phyloP scores from a whole-genome alignment of 2,329 filamentous ascomycete genomes.

The Pestalotiopsis sp. region DNA sequence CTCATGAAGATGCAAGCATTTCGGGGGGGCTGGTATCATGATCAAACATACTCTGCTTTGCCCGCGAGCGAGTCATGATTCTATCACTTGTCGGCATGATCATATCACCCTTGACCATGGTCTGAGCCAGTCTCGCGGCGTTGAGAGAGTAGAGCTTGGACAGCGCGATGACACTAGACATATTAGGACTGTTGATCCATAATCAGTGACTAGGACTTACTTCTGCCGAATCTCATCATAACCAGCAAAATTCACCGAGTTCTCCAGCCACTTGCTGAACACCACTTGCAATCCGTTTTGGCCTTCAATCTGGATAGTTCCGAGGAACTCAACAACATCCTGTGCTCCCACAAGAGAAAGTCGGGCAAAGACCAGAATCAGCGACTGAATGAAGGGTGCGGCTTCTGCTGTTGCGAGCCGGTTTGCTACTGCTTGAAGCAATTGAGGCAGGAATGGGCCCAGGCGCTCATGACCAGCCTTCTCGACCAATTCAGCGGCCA shows the following conservation, averaged over 20 bases:
- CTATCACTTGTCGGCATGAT: conserved; percentile 76
- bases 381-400: conserved; percentile 88
- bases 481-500: conserved; percentile 93
- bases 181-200: conserved; percentile 27
- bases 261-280: conserved; percentile 93
- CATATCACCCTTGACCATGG: conserved; percentile 87
- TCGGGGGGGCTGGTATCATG: conserved; percentile 15
- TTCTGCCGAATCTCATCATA: conserved; percentile 98
- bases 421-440: conserved; percentile 84
- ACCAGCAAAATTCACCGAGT: conserved; percentile 94
- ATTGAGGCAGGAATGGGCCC: conserved; percentile 84
- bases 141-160: conserved; percentile 88
- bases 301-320: conserved; percentile 76
- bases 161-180: conserved; percentile 77
- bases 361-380: conserved; percentile 93
- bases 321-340: conserved; percentile 90
- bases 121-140: conserved; percentile 75
- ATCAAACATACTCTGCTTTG: conserved; percentile 68
- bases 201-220: conserved; percentile 52
- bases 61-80: conserved; percentile 92
- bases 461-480: conserved; percentile 90
- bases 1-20: conserved; percentile 14
- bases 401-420: conserved; percentile 80
- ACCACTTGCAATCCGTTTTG: conserved; percentile 87
- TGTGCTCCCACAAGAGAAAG: conserved; percentile 81